Conservation (phyloP, 345 rosid genomes). For the Garcia nutans region DNA sequence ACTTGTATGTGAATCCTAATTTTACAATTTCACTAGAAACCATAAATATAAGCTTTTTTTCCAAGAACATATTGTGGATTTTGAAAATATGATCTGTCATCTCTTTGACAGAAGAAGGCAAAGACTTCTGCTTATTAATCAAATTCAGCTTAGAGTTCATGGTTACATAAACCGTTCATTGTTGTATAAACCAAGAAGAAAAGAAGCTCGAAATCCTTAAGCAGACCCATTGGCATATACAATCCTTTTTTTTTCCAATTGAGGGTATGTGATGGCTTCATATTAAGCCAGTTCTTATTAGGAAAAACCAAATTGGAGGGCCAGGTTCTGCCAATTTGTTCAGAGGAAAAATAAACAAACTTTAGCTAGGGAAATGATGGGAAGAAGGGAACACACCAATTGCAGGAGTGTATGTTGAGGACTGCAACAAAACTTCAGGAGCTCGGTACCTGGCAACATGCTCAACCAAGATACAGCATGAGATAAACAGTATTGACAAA, state of each 20-base stretch:
- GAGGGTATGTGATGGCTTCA: too few relatives aligned
- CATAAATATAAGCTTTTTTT: not conserved
- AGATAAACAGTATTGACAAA: constrained; percentile 6
- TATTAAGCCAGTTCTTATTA: too few relatives aligned
- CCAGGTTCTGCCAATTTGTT: not conserved
- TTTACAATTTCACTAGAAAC: not conserved
- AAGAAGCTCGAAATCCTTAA: not conserved
- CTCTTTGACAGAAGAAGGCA: not conserved
- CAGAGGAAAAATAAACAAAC: not conserved
- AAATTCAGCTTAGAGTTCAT: not conserved
- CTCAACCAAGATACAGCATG: constrained; percentile 13
- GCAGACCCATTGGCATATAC: not conserved
- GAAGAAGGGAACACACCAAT: constrained; percentile 47
- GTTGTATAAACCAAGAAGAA: not conserved
- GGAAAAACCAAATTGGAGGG: not conserved
- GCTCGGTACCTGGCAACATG: constrained; percentile 74
- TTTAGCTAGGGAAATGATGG: not conserved
- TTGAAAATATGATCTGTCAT: not conserved
- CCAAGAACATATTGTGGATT: not conserved
- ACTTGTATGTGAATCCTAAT: not conserved
- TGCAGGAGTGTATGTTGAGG: constrained; percentile 83
- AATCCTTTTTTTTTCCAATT: not conserved
- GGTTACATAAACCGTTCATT: not conserved
- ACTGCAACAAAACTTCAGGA: constrained; percentile 89
- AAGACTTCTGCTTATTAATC: not conserved